Evolutionary conservation across 2,329 filamentous ascomycete species (phyloP).

Genomic region (Fusarium tupiense): DNA sequence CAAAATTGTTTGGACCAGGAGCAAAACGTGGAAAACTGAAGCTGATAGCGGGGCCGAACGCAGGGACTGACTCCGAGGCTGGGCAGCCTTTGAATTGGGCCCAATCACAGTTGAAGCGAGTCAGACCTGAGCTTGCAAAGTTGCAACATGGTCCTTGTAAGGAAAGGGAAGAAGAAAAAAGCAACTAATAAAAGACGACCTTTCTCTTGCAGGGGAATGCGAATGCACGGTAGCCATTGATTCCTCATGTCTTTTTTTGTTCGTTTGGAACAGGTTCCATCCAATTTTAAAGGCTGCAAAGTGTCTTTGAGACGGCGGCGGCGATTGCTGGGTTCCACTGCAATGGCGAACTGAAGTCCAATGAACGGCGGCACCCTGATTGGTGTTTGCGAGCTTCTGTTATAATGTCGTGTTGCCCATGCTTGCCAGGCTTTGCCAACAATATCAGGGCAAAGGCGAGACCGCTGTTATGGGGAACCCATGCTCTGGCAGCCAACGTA

Average conservation of each 20-base stretch:
- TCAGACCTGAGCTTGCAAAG: conserved; percentile 40
- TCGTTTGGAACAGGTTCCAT: conserved; percentile 12
- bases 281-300: conserved; percentile 14
- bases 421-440: conserved; percentile 8
- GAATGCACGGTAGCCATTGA: conserved; percentile 26
- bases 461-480: conserved; percentile 21
- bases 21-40: conserved; percentile 32
- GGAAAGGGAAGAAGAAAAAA: background rate
- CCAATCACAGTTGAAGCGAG: conserved; percentile 43
- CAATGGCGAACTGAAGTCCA: conserved; percentile 24
- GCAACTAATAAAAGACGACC: conserved; percentile 10
- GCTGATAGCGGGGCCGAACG: conserved; percentile 43
- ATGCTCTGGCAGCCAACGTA: conserved; percentile 20
- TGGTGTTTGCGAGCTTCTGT: conserved; percentile 28
- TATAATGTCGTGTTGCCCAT: conserved; percentile 20
- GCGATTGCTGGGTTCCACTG: conserved; percentile 39
- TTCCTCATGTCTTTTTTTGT: background rate
- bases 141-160: conserved; percentile 13
- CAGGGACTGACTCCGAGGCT: conserved; percentile 39
- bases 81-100: conserved; percentile 24
- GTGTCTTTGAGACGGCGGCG: conserved; percentile 34
- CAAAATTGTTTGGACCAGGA: conserved; percentile 20
- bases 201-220: conserved; percentile 41
- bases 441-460: conserved; percentile 13
- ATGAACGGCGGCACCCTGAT: conserved; percentile 28